A percentile compares a stretch with the other conserved stretches of the same genome.
phyloP scores from a whole-genome alignment of 1,139 yeast genomes.

The Diutina scorzettiae region DNA sequence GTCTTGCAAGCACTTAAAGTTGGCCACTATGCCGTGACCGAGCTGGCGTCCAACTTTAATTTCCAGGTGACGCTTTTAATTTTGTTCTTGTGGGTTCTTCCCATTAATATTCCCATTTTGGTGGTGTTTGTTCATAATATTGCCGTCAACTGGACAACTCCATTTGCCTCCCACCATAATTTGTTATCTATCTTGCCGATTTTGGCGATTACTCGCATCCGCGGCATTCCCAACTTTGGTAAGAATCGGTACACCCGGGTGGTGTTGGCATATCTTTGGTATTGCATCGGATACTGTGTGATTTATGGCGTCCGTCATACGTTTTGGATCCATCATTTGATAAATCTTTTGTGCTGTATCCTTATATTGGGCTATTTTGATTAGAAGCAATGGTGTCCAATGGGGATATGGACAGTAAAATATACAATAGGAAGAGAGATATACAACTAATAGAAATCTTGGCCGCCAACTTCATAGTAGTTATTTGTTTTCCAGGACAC shows the following conservation, averaged over 20 bases:
- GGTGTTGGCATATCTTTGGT: constrained; percentile 14
- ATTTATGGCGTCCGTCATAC: constrained; percentile 59
- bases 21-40: neutral
- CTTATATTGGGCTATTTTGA: constrained; percentile 1
- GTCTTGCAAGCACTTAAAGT: constrained; percentile 39
- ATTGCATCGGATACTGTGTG: constrained; percentile 41
- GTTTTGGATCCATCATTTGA: constrained; percentile 58
- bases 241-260: constrained; percentile 6
- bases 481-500: too few species aligned
- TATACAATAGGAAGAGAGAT: too few species aligned
- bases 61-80: constrained; percentile 44
- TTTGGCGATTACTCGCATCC: constrained; percentile 20
- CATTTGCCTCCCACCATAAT: constrained; percentile 69
- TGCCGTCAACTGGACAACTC: constrained; percentile 59
- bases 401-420: too few species aligned
- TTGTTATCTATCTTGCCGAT: constrained; percentile 56
- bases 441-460: too few species aligned
- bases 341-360: constrained; percentile 39
- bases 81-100: constrained; percentile 38
- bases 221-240: neutral
- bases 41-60: constrained; percentile 17
- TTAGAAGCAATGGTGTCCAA: too few species aligned
- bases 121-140: constrained; percentile 62
- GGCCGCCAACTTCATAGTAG: too few species aligned
- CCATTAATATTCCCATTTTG: constrained; percentile 56